phyloP scores from a whole-genome alignment of 768 basidiomycete genomes.

The Rickenella mellea region DNA sequence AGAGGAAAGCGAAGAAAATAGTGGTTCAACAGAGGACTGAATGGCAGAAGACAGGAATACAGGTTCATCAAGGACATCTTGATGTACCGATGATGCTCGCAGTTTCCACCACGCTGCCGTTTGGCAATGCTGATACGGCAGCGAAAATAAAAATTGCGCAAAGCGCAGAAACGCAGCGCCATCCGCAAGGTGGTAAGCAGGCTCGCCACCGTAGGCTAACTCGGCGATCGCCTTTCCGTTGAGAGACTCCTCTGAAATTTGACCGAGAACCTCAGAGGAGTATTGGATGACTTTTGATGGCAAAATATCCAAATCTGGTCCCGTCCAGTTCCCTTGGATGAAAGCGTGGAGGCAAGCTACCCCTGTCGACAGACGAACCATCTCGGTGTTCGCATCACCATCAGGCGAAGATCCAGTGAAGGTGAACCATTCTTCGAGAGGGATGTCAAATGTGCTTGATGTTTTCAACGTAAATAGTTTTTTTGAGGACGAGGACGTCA shows the following conservation, averaged over 20 bases:
- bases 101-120: constrained; percentile 77
- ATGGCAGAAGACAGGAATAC: constrained; percentile 44
- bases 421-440: constrained; percentile 26
- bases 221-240: constrained; percentile 61
- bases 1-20: constrained; percentile 28
- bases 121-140: constrained; percentile 36
- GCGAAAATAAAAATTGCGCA: constrained; percentile 58
- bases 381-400: constrained; percentile 36
- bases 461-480: constrained; percentile 23
- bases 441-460: constrained; percentile 24
- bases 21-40: constrained; percentile 29
- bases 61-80: constrained; percentile 78
- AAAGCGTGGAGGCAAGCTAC: constrained; percentile 84
- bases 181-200: constrained; percentile 85
- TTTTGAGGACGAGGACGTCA: constrained; percentile 27
- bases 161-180: constrained; percentile 63
- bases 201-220: constrained; percentile 83
- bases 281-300: constrained; percentile 28
- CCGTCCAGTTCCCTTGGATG: constrained; percentile 94
- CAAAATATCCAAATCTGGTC: constrained; percentile 67
- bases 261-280: constrained; percentile 18
- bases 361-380: constrained; percentile 52
- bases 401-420: constrained; percentile 19
- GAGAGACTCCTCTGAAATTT: constrained; percentile 43
- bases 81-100: constrained; percentile 62